Evolutionary conservation across 2,329 filamentous ascomycete species (phyloP).

Genomic region (Ramularia endophylla): DNA sequence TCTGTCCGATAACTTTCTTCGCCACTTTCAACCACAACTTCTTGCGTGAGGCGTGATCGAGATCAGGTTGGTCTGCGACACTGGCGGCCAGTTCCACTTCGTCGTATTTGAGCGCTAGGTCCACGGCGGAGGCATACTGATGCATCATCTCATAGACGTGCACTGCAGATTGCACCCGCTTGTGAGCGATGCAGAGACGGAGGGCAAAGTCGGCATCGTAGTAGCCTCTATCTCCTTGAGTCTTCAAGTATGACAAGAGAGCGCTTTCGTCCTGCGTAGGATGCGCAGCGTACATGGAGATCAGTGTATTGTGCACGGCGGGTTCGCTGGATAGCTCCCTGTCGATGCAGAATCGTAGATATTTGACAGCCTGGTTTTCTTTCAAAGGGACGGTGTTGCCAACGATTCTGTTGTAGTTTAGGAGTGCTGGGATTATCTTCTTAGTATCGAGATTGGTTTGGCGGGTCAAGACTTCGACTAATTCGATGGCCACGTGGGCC

Average conservation of each 20-base stretch:
- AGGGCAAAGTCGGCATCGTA: constrained; percentile 97
- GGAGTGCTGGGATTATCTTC: constrained; percentile 83
- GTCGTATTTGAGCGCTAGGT: constrained; percentile 82
- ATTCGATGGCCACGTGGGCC: constrained; percentile 74
- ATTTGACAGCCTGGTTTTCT: constrained; percentile 83
- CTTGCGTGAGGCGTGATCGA: constrained; percentile 73
- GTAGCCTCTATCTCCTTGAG: constrained; percentile 76
- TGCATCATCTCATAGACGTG: constrained; percentile 98
- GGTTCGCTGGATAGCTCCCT: constrained; percentile 72
- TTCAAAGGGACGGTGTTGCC: constrained; percentile 57
- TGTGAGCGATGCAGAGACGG: constrained; percentile 88
- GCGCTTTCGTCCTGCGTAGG: constrained; percentile 76
- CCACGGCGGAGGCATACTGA: constrained; percentile 87
- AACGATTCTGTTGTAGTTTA: constrained; percentile 79
- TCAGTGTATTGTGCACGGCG: constrained; percentile 92
- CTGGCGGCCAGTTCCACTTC: constrained; percentile 84
- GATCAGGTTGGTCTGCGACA: constrained; percentile 77
- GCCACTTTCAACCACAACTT: constrained; percentile 94
- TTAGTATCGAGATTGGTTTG: constrained; percentile 79
- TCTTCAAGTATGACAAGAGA: constrained; percentile 81
- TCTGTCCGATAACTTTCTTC: constrained; percentile 83
- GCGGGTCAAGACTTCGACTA: constrained; percentile 94
- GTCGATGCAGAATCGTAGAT: constrained; percentile 90
- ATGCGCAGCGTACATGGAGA: constrained; percentile 91
- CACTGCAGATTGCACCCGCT: constrained; percentile 87